Base-by-base conservation (phyloP, 192 early-diverging fungal genomes). In the Umbelopsis isabellina region DNA sequence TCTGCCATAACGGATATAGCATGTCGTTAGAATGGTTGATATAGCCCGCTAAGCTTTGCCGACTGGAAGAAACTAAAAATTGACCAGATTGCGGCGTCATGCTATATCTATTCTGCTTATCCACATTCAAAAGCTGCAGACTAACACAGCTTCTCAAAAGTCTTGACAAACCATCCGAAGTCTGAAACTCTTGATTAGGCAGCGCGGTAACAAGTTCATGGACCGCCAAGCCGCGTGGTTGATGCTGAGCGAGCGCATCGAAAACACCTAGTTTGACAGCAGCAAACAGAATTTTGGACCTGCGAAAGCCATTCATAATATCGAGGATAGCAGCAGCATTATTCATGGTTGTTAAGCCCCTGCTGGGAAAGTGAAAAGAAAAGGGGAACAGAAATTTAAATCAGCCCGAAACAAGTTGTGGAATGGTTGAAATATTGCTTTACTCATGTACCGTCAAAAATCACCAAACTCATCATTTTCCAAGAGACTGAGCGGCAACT, bases 261-360 rank as follows among this genome's bases (percentile, higher is more conserved):
- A 75, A 64, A 21, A 75, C 66, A 20, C 74, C 74, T 3, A 67
- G 27, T 22, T 49, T 55, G 16, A 75, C 74, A 8, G 49, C 44
- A 30, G 74, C 47, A 45, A 75, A 75, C 15, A 75, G 18, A 21
- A 75, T 61, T 46, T 75, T 75, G 27, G 74, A 75, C 4, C 30
- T 16, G 2, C 74, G 74, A 20, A 74, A 75, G 41, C 61, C 74
- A 22, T 75, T 75, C 4, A 75, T 61, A 23, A 75, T 52, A 45
- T 61, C 37, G 20, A 75, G 41, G n/a, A 75, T 50, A 16, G 70
- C 37, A 9, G 7, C 33, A 23, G 44, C 33, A 13, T 46, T 7
- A 13, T 11, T 37, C 25, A 41, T 65, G 13, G 21, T 65, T 1
- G 15, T 30, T 13, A 13, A n/a, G 35, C 0, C 11, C 7, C 10